Conservation (phyloP, 305 asterid genomes). For the Coffea humblotiana region DNA sequence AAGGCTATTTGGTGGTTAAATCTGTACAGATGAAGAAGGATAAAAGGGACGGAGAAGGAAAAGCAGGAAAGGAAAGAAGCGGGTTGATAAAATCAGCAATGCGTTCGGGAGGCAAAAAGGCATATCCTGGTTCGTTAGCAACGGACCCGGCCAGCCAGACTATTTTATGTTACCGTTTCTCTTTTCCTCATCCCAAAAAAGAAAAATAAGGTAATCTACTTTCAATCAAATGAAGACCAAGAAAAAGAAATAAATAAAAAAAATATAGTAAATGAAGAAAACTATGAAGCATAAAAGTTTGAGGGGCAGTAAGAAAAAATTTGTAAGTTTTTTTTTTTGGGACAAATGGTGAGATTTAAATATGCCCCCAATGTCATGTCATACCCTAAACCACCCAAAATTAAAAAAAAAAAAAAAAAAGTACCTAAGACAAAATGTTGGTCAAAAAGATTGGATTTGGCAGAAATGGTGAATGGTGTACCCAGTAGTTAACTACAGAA, state of each 20-base stretch:
- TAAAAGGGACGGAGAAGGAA: not conserved
- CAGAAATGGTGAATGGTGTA: not conserved
- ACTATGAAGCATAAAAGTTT: not conserved
- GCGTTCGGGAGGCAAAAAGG: constrained; percentile 1
- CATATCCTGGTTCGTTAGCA: not conserved
- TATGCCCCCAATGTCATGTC: too few relatives aligned
- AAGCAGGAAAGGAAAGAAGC: not conserved
- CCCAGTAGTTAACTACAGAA: too few relatives aligned
- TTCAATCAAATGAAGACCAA: too few relatives aligned
- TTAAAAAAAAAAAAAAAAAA: too few relatives aligned
- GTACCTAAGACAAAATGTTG: not conserved
- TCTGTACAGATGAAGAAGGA: too few relatives aligned
- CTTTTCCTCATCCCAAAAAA: not conserved
- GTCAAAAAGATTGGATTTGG: not conserved
- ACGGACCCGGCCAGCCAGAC: not conserved
- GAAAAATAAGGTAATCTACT: too few relatives aligned
- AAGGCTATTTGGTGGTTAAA: not conserved
- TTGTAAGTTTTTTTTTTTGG: too few relatives aligned
- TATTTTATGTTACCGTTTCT: not conserved
- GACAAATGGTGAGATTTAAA: too few relatives aligned
- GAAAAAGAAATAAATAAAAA: too few relatives aligned
- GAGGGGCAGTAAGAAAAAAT: not conserved
- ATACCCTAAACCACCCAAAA: too few relatives aligned
- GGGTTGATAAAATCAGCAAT: not conserved
- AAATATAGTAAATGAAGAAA: too few relatives aligned